phyloP scores from a whole-genome alignment of 2,329 filamentous ascomycete species.

The Penicillium capsulatum region DNA sequence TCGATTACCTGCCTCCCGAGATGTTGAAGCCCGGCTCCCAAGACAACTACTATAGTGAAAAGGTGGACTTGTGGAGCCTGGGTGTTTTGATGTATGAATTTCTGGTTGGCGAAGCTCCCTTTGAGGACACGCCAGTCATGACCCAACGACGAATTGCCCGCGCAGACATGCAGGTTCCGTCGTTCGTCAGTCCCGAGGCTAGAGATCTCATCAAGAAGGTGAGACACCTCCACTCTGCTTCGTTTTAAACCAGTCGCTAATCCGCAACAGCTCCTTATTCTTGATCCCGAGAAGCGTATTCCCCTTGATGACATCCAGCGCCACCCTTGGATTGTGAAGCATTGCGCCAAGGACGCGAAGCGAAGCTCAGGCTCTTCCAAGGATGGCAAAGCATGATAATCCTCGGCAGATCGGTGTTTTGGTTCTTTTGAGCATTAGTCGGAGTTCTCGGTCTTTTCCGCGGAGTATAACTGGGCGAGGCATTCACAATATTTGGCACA shows the following conservation, averaged over 20 bases:
- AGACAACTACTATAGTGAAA: conserved; percentile 89
- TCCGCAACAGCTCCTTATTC: conserved; percentile 65
- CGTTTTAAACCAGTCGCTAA: conserved; percentile 17
- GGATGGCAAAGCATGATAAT: conserved; percentile 28
- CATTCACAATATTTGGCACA: conserved; percentile 15
- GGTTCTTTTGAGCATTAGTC: conserved; percentile 16
- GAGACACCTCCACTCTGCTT: conserved; percentile 7
- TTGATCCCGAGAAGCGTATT: conserved; percentile 91
- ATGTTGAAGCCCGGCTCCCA: conserved; percentile 81
- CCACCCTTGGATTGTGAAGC: conserved; percentile 96
- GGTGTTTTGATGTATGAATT: conserved; percentile 97
- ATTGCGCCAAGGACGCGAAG: conserved; percentile 63
- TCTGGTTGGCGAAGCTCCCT: conserved; percentile 89
- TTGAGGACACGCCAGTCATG: conserved; percentile 93
- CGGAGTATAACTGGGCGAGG: conserved; percentile 13
- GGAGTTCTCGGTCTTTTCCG: conserved; percentile 12
- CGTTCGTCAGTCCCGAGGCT: conserved; percentile 85
- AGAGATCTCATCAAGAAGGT: conserved; percentile 89
- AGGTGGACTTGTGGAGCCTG: conserved; percentile 93
- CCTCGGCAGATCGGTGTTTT: conserved; percentile 19
- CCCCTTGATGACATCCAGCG: conserved; percentile 80
- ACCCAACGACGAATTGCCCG: conserved; percentile 84
- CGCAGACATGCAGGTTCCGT: conserved; percentile 87
- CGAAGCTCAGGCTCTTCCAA: conserved; percentile 40
- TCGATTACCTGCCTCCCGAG: conserved; percentile 96